Conservation (phyloP, 345 rosid genomes). For the Euphorbia tirucalli region DNA sequence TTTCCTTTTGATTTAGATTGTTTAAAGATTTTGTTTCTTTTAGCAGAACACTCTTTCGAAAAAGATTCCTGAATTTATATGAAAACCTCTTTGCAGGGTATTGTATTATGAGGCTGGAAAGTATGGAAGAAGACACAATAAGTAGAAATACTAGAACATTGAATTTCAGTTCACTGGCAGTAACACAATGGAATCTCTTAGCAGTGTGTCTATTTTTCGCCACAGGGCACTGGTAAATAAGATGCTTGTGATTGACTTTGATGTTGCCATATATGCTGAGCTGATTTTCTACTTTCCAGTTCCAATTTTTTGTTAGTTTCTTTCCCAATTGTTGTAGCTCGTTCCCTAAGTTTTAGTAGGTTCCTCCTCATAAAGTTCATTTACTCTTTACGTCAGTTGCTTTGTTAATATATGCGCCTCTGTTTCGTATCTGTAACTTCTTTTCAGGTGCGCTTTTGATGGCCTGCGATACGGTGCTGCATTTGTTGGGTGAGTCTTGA, state of each 20-base stretch:
- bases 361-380: not conserved
- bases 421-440: slow-evolving; percentile 7
- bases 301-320: not conserved
- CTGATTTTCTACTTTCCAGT: not conserved
- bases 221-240: slow-evolving; percentile 86
- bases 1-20: not conserved
- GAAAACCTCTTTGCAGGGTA: slow-evolving; percentile 48
- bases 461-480: slow-evolving; percentile 96
- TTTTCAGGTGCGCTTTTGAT: slow-evolving; percentile 89
- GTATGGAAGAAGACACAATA: slow-evolving; percentile 34
- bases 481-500: slow-evolving; percentile 73
- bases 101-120: slow-evolving; percentile 70
- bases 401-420: not conserved
- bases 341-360: not conserved
- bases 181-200: slow-evolving; percentile 78
- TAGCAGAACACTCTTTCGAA: too few relatives aligned
- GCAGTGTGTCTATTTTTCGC: slow-evolving; percentile 78
- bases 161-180: slow-evolving; percentile 51
- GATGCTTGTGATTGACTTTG: slow-evolving; percentile 11
- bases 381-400: not conserved
- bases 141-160: slow-evolving; percentile 26
- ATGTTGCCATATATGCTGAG: not conserved
- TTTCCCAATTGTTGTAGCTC: not conserved
- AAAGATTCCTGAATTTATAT: slow-evolving; percentile 2
- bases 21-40: not conserved